Percentiles rank a stretch among this genome's conserved stretches.
phyloP scores from a whole-genome alignment of 2,329 filamentous ascomycete genomes.

The Aspergillus sp. region DNA sequence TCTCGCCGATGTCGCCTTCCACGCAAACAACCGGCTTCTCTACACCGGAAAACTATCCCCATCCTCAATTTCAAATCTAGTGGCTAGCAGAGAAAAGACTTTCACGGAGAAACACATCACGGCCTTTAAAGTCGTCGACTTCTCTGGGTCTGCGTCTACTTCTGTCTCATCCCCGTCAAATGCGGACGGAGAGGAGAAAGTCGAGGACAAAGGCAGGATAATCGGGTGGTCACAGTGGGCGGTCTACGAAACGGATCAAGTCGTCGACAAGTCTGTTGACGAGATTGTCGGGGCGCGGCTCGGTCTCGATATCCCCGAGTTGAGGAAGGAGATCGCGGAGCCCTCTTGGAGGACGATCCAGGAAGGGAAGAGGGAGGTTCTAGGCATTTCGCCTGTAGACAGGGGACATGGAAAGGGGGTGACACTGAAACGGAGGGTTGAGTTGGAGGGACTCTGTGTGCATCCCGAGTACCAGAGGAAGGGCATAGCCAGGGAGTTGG shows the following conservation, averaged over 20 bases:
- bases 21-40: neutral
- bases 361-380: conserved; percentile 1
- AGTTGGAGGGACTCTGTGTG: conserved; percentile 3
- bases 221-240: neutral
- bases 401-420: neutral
- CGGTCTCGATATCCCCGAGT: neutral
- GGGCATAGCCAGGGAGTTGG: neutral
- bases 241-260: neutral
- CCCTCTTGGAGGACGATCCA: neutral
- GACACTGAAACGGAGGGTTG: neutral
- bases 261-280: neutral
- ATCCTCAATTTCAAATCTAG: neutral
- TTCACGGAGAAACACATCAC: neutral
- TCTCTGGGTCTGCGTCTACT: too few relatives aligned
- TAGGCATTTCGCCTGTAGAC: neutral
- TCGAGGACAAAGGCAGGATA: neutral
- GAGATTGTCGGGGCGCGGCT: conserved; percentile 4
- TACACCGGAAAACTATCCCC: neutral
- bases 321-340: neutral
- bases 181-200: too few relatives aligned
- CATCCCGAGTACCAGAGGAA: conserved; percentile 11
- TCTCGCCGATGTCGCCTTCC: neutral
- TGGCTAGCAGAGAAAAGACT: neutral
- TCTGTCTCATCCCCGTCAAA: too few relatives aligned
- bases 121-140: conserved; percentile 4